These are phyloP conservation scores for Brassica incana DNA, from an alignment of 345 rosid genomes.

Conservation along the genomic window DNA sequence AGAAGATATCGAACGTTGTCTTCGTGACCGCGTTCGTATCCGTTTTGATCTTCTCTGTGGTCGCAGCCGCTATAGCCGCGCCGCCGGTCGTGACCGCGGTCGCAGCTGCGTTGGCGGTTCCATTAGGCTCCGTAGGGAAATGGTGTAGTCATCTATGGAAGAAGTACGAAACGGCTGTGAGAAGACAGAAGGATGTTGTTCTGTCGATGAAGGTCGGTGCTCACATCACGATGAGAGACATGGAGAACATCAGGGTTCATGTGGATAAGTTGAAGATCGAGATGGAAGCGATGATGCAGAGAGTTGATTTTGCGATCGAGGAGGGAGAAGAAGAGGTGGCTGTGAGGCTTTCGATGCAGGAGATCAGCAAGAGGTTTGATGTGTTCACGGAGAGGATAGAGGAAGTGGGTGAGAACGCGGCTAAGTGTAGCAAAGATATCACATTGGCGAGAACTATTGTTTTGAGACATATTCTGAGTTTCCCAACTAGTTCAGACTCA, in stretches of 20 bases:
- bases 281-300: slow-evolving; percentile 57
- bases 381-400: slow-evolving; percentile 58
- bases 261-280: slow-evolving; percentile 52
- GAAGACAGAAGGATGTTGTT: slow-evolving; percentile 56
- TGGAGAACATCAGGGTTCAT: slow-evolving; percentile 59
- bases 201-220: slow-evolving; percentile 54
- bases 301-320: slow-evolving; percentile 49
- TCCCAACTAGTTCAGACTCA: slow-evolving; percentile 36
- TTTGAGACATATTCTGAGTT: slow-evolving; percentile 56
- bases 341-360: slow-evolving; percentile 66
- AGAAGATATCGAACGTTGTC: slow-evolving; percentile 66
- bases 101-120: slow-evolving; percentile 70
- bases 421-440: slow-evolving; percentile 64
- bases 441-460: slow-evolving; percentile 72
- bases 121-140: slow-evolving; percentile 72
- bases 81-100: slow-evolving; percentile 72
- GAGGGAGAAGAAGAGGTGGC: slow-evolving; percentile 51
- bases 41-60: slow-evolving; percentile 75
- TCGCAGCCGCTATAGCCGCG: slow-evolving; percentile 83
- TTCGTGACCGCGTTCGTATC: slow-evolving; percentile 73
- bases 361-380: slow-evolving; percentile 68
- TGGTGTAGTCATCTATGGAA: slow-evolving; percentile 79
- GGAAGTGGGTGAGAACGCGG: slow-evolving; percentile 59
- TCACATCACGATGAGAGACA: slow-evolving; percentile 50
- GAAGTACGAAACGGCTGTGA: slow-evolving; percentile 54